Base-by-base conservation (phyloP, 2,329 filamentous ascomycete genomes). In the Talaromyces albobiverticillius region DNA sequence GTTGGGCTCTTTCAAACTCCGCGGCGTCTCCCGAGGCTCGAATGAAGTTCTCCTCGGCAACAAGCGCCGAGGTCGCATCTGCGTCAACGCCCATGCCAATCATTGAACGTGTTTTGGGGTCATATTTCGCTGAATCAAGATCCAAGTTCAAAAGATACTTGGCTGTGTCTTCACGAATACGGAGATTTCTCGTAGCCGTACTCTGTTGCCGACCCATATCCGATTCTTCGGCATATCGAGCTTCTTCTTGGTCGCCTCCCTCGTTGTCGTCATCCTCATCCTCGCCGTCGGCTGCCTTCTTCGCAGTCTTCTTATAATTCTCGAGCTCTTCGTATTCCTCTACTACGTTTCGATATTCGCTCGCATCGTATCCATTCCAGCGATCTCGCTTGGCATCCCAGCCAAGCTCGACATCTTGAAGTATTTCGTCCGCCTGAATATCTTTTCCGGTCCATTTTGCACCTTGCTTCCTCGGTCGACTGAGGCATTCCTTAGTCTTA, bases 341-440 rank as follows among this genome's bases (percentile, higher is more conserved):
- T 38, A 97, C 85, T n/a, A 97, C 89, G 57, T 83, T 80, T 57
- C 84, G 81, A 69, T 96, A 97, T 71, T 97, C 89, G 60, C 83
- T 84, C 1, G 91, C 79, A 69, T 97, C 92, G 72, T 95, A 99
- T n/a, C 93, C 93, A 68, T 96, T 96, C 93, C 94, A 99, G 41
- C 93, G 84, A 76, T 99, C 94, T 62, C 94, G 82, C 77, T 99
- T 99, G 20, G 94, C 94, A 71, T 99, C 95, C 90, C 93, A 99
- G 3, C 92, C 90, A 46, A 97, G 76, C 43, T 89, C 84, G 14
- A 97, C 86, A 53, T 95, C 86, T 67, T 96, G 88, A 11, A 96
- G 78, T 9, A 88, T 76, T 67, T 96, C 91, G 69, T 99, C 95
- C 26, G 93, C 90, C 68, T 96, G 87, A 52, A 99, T 99, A 67